phyloP scores from a whole-genome alignment of 106 monocot species.

The Dendrobium nobile region DNA sequence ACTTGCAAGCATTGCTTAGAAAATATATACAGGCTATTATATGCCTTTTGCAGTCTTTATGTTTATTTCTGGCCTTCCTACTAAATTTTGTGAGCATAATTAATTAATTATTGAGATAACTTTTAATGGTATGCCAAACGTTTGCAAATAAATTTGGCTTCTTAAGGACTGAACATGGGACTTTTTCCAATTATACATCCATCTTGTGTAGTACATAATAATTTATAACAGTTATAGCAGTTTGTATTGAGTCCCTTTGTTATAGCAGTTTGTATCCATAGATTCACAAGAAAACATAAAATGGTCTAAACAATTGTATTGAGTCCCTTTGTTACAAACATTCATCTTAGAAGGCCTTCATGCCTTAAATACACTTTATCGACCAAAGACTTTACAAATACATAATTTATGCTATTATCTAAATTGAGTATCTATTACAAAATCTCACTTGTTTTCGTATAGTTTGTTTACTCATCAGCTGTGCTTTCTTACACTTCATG shows the following conservation, averaged over 20 bases:
- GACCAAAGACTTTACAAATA: background rate
- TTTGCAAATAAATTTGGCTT: background rate
- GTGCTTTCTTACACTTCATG: no score
- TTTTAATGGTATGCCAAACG: background rate
- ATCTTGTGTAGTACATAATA: background rate
- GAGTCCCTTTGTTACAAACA: background rate
- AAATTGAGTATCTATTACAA: no score
- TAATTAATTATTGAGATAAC: background rate
- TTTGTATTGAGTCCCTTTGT: no score
- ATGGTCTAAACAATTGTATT: no score
- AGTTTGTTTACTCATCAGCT: no score
- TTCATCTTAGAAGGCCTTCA: background rate
- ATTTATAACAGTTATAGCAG: background rate
- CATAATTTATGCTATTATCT: no score
- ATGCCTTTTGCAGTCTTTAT: no score
- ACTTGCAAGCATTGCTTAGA: background rate
- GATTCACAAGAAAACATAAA: background rate
- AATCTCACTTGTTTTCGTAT: no score
- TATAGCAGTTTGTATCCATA: background rate
- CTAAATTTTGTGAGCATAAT: background rate
- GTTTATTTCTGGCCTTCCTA: background rate
- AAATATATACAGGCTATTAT: background rate
- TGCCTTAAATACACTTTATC: background rate
- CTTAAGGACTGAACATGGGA: background rate
- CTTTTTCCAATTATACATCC: background rate